Percentiles rank a stretch among this genome's conserved stretches.
phyloP scores from a whole-genome alignment of 108 stramenopile genomes.

The Parmales sp. region DNA sequence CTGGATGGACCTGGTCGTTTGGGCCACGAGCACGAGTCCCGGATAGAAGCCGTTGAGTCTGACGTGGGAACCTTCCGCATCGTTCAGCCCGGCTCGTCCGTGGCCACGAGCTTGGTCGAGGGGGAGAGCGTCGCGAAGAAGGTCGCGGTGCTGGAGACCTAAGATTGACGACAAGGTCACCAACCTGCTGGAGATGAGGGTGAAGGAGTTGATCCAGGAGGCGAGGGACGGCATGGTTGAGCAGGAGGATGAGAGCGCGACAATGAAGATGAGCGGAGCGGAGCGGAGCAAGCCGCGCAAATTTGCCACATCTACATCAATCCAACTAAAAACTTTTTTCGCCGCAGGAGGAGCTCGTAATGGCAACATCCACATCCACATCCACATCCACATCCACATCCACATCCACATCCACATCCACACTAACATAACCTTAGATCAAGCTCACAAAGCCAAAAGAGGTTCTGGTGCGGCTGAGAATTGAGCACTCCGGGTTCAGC shows the following conservation, averaged over 20 bases:
- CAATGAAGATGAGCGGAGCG: not conserved
- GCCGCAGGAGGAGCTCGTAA: too few relatives aligned
- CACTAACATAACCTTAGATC: too few relatives aligned
- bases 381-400: too few relatives aligned
- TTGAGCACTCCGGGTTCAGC: constrained; percentile 89
- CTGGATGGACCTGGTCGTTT: constrained; percentile 92
- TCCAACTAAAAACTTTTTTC: too few relatives aligned
- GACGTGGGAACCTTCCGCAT: constrained; percentile 86
- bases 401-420: too few relatives aligned
- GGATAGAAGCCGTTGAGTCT: constrained; percentile 64
- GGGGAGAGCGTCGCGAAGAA: constrained; percentile 86
- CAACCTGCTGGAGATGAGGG: constrained; percentile 45
- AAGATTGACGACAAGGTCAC: constrained; percentile 60
- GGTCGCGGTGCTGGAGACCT: constrained; percentile 66
- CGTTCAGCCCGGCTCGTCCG: constrained; percentile 85
- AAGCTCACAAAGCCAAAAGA: constrained; percentile 57
- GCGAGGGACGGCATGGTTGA: constrained; percentile 17
- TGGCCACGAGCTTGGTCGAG: constrained; percentile 73
- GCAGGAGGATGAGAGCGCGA: not conserved
- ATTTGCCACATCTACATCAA: too few relatives aligned
- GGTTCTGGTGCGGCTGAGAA: constrained; percentile 80
- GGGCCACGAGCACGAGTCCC: constrained; percentile 92
- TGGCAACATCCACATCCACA: too few relatives aligned
- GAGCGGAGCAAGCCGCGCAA: too few relatives aligned
- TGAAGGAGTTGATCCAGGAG: constrained; percentile 32